These are phyloP conservation scores for Tricholomella constricta DNA, from an alignment of 768 basidiomycete genomes.

Conservation along the genomic window DNA sequence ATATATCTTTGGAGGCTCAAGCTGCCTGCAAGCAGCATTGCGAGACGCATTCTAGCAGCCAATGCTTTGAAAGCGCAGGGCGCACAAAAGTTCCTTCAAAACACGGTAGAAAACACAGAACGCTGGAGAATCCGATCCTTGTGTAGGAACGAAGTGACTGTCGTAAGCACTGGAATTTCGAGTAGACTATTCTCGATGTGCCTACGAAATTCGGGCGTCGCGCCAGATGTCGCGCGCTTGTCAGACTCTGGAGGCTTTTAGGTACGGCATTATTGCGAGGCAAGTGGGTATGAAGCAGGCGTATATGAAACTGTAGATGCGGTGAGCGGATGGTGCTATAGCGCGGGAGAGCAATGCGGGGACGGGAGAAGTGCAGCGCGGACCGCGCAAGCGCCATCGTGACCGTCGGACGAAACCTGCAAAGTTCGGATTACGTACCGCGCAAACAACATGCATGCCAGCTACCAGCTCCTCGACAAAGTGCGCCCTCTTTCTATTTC, in stretches of 20 bases:
- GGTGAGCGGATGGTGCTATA: slow-evolving; percentile 54
- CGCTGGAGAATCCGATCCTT: too few relatives aligned
- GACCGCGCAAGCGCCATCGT: slow-evolving; percentile 13
- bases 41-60: too few relatives aligned
- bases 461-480: slow-evolving; percentile 14
- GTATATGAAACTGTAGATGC: background rate
- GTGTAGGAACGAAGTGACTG: too few relatives aligned
- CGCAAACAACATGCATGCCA: background rate
- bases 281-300: slow-evolving; percentile 23
- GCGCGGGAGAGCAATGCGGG: slow-evolving; percentile 46
- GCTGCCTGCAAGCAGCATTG: too few relatives aligned
- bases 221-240: background rate
- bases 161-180: too few relatives aligned
- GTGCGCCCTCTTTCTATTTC: too few relatives aligned
- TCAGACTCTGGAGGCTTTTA: background rate
- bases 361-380: slow-evolving; percentile 4
- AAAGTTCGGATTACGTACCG: background rate
- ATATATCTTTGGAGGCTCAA: too few relatives aligned
- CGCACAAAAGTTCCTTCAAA: too few relatives aligned
- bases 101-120: too few relatives aligned
- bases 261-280: slow-evolving; percentile 1
- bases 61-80: too few relatives aligned
- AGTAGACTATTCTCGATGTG: too few relatives aligned
- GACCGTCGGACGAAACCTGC: background rate
- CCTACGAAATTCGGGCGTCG: slow-evolving; percentile 1